A percentile compares a stretch with the other conserved stretches of the same genome.
Conservation (phyloP, 345 rosid species). For the Clarkia xantiana region DNA sequence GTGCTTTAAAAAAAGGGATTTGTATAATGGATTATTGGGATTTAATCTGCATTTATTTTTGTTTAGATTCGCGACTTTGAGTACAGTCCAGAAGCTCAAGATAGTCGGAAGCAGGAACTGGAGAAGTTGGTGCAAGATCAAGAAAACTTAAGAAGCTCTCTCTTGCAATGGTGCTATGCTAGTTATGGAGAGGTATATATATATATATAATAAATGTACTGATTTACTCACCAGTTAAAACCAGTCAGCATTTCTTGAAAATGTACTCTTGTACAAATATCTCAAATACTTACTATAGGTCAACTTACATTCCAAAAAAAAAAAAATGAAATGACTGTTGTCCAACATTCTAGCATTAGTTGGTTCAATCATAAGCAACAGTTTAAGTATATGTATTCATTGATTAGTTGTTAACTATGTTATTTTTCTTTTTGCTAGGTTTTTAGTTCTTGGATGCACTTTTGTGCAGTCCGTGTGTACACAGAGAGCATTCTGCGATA, state of each 20-base stretch:
- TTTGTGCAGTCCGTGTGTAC: conserved; percentile 90
- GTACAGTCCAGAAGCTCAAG: conserved; percentile 77
- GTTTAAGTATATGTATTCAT: too few relatives aligned
- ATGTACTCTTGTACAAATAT: too few relatives aligned
- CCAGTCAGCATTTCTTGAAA: too few relatives aligned
- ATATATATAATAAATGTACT: neutral
- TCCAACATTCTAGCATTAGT: too few relatives aligned
- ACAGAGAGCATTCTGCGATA: conserved; percentile 96
- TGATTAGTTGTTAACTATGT: neutral
- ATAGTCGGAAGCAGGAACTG: conserved; percentile 68
- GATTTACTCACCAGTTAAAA: too few relatives aligned
- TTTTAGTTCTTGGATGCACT: conserved; percentile 99
- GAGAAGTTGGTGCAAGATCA: conserved; percentile 68
- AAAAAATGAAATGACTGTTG: too few relatives aligned
- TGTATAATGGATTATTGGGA: too few relatives aligned
- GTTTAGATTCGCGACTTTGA: conserved; percentile 85
- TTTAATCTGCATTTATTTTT: conserved; percentile 3
- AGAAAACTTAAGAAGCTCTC: conserved; percentile 68
- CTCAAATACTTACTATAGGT: too few relatives aligned
- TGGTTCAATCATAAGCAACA: too few relatives aligned
- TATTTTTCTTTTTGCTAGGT: conserved; percentile 35
- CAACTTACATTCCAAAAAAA: too few relatives aligned
- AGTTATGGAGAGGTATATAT: conserved; percentile 85
- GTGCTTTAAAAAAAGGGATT: neutral
- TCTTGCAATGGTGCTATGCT: conserved; percentile 95